Conservation (phyloP, 768 basidiomycete species). For the Naematelia aurantialba region DNA sequence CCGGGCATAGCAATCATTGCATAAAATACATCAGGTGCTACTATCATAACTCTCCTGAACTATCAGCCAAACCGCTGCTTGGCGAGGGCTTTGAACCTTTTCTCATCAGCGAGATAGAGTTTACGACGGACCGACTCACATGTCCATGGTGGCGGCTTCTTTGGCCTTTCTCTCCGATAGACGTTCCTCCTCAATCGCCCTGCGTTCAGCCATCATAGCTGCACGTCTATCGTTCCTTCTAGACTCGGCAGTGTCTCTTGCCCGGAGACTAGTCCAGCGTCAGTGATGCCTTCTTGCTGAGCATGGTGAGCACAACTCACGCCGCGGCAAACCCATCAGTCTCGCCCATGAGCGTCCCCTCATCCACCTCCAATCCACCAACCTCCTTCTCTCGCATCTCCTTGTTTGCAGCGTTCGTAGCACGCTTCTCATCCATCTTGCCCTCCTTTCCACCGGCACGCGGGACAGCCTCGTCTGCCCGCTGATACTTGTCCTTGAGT, state of each 20-base stretch:
- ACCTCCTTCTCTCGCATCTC: constrained; percentile 65
- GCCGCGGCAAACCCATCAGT: constrained; percentile 75
- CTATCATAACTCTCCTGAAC: no score
- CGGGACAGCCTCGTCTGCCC: constrained; percentile 75
- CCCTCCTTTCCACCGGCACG: constrained; percentile 75
- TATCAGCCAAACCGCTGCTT: constrained; percentile 79
- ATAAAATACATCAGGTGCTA: no score
- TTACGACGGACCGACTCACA: constrained; percentile 55
- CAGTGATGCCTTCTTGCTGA: neutral
- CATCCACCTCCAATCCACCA: constrained; percentile 71
- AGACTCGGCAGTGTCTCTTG: constrained; percentile 66
- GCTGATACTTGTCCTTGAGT: constrained; percentile 62
- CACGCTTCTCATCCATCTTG: constrained; percentile 79
- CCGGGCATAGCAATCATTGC: no score
- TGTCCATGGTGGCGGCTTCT: constrained; percentile 90
- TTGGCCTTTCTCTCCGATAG: constrained; percentile 65
- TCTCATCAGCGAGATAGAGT: neutral
- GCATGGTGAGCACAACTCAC: constrained; percentile 52
- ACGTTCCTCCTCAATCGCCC: constrained; percentile 60
- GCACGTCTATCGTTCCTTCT: constrained; percentile 57
- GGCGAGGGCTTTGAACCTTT: constrained; percentile 70
- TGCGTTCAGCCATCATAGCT: constrained; percentile 52
- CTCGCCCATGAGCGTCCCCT: constrained; percentile 68
- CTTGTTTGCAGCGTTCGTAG: constrained; percentile 66
- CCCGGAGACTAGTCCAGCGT: constrained; percentile 59